These are phyloP conservation scores for Ascomycota sp. DNA, from an alignment of 2,329 filamentous ascomycete genomes.

Conservation along the genomic window DNA sequence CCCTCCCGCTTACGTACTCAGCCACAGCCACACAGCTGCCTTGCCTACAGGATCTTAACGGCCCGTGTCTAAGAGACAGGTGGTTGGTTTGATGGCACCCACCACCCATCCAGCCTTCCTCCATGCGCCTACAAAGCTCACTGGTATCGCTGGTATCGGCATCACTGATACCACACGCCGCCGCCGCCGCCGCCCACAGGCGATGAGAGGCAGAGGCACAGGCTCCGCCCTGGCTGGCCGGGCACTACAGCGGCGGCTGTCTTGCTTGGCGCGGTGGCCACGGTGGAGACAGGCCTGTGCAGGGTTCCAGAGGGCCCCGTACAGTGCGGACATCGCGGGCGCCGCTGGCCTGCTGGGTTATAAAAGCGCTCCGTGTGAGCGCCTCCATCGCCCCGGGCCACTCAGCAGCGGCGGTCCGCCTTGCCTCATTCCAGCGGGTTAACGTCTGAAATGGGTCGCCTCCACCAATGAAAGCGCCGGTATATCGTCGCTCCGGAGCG, in stretches of 20 bases:
- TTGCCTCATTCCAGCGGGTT: conserved; percentile 1
- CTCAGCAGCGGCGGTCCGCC: conserved; percentile 1
- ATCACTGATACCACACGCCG: no score
- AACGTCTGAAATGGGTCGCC: not conserved
- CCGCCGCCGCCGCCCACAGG: no score
- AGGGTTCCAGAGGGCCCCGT: not conserved
- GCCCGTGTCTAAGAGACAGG: no score
- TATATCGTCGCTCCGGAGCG: not conserved
- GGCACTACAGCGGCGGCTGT: not conserved
- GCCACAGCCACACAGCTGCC: no score
- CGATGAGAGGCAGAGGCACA: not conserved
- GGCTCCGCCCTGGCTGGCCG: conserved; percentile 1
- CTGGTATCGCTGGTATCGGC: no score
- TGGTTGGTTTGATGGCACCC: no score
- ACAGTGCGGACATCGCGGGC: conserved; percentile 1
- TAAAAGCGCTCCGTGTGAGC: conserved; percentile 1
- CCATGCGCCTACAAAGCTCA: no score
- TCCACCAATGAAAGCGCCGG: not conserved
- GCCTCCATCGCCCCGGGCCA: not conserved
- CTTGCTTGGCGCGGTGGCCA: conserved; percentile 1
- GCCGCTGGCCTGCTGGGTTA: conserved; percentile 1
- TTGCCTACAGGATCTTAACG: no score
- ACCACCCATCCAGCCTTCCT: no score
- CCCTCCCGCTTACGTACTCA: no score
- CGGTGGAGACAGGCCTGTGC: conserved; percentile 1